These are phyloP conservation scores for Coemansia umbellata DNA, from an alignment of 192 early-diverging fungal genomes.

Conservation along the genomic window DNA sequence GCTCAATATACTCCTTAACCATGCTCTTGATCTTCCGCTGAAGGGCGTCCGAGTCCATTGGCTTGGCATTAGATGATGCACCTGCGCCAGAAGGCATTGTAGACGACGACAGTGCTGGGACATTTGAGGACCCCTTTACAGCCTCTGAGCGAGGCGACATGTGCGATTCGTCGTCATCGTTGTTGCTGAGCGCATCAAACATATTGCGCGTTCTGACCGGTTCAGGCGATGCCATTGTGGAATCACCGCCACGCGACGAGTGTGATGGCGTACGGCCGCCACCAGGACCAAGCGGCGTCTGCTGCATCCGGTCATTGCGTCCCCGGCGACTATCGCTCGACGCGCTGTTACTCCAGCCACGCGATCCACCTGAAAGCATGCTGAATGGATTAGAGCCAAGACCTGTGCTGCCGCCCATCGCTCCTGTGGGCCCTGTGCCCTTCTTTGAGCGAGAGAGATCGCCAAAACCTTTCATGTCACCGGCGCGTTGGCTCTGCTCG, in stretches of 20 bases:
- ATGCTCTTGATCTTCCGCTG: slow-evolving; percentile 54
- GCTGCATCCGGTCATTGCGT: slow-evolving; percentile 28
- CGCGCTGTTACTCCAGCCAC: slow-evolving; percentile 37
- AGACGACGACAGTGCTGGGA: slow-evolving; percentile 5
- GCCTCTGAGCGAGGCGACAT: slow-evolving; percentile 35
- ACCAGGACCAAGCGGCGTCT: slow-evolving; percentile 21
- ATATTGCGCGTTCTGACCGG: slow-evolving; percentile 46
- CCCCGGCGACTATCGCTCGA: slow-evolving; percentile 36
- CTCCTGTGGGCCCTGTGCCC: background rate
- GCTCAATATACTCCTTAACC: slow-evolving; percentile 59
- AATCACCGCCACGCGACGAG: slow-evolving; percentile 46
- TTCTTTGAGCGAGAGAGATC: slow-evolving; percentile 58
- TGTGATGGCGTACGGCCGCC: slow-evolving; percentile 43
- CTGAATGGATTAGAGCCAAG: slow-evolving; percentile 33
- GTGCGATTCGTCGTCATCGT: slow-evolving; percentile 38
- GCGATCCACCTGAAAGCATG: slow-evolving; percentile 50
- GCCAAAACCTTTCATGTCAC: slow-evolving; percentile 76
- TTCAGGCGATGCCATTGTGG: slow-evolving; percentile 48
- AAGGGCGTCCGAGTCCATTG: slow-evolving; percentile 50
- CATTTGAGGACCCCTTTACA: slow-evolving; percentile 23
- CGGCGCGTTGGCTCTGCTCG: slow-evolving; percentile 56
- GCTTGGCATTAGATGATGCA: slow-evolving; percentile 14
- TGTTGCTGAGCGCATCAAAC: slow-evolving; percentile 42
- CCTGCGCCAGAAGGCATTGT: slow-evolving; percentile 11
- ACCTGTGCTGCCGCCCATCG: slow-evolving; percentile 5